These are phyloP conservation scores for Erodium texanum DNA, from an alignment of 441 rosid genomes.

Conservation along the genomic window DNA sequence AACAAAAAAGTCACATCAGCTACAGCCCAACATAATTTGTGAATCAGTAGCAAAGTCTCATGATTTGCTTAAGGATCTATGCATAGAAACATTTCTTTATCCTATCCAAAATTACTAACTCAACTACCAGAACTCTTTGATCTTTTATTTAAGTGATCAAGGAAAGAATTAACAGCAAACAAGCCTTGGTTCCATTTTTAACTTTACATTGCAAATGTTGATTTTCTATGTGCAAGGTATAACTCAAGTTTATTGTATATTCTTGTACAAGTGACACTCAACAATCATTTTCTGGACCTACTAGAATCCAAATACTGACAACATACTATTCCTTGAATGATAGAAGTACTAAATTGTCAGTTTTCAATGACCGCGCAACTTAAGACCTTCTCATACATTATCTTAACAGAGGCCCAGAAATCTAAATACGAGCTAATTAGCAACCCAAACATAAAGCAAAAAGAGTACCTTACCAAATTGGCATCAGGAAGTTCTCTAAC, in stretches of 20 bases:
- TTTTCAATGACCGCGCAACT: neutral
- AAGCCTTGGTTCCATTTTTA: neutral
- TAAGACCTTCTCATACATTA: neutral
- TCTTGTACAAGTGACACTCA: neutral
- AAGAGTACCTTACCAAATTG: slow-evolving; percentile 69
- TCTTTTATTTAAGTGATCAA: neutral
- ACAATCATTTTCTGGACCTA: neutral
- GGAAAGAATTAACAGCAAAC: neutral
- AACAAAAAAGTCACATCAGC: slow-evolving; percentile 18
- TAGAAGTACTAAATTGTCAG: neutral
- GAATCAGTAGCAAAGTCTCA: neutral
- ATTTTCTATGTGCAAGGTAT: neutral
- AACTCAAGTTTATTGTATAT: neutral
- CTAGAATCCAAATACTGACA: neutral
- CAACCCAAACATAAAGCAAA: slow-evolving; percentile 24
- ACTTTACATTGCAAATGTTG: neutral
- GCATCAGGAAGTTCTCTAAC: slow-evolving; percentile 98
- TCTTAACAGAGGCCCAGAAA: neutral
- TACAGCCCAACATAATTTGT: neutral
- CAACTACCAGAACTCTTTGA: neutral
- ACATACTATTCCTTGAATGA: neutral
- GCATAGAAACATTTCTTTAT: neutral
- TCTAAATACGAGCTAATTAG: slow-evolving; percentile 10
- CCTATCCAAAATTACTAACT: neutral
- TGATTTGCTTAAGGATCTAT: neutral